Evolutionary conservation across 805 yeast genomes (phyloP), one percentile per base, ranked within the genome.

Genomic region (Ascoidea tarda): DNA sequence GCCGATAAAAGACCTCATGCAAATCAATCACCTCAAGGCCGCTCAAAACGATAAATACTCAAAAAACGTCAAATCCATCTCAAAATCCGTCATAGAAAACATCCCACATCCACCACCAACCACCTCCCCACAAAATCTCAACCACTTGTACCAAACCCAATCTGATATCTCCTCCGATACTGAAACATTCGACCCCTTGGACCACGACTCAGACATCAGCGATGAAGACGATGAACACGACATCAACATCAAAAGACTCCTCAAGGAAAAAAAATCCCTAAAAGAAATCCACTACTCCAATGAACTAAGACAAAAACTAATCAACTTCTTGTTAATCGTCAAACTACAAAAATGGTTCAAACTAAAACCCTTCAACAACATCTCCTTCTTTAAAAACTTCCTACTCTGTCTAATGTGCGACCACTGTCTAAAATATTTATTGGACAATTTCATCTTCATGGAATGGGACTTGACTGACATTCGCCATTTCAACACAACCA

Each of bases 241-340:
- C 6, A 46, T 6, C 16, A 38, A 10, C 12, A 33, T 48, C 10
- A 48, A 31, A 28, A 48, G 21, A n/a, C 31, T n/a, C 6, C 16
- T 14, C n/a, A 51, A 16, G 53, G 42, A 32, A n/a, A 33, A 28
- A 33, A 48, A 16, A 47, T 14, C 10, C 16, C 16, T 32, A 14
- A 48, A 8, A 12, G n/a, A 12, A 45, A 50, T 6, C 3, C 16
- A 45, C 16, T 16, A 10, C 14, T 38, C 14, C 32, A n/a, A 10
- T 33, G 50, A 32, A 53, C 16, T 6, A 45, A 51, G 48, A 28
- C 50, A 42, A 28, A 44, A 28, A 49, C 21, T n/a, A 47, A 33
- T 8, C 48, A 46, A 38, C 38, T 46, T 12, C 6, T 14, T 32
- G 50, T 5, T 12, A 42, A 46, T 28, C 44, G 50, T 12, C 46